These are phyloP conservation scores for Naganishia antarctica DNA, from an alignment of 768 basidiomycete genomes.

Conservation along the genomic window DNA sequence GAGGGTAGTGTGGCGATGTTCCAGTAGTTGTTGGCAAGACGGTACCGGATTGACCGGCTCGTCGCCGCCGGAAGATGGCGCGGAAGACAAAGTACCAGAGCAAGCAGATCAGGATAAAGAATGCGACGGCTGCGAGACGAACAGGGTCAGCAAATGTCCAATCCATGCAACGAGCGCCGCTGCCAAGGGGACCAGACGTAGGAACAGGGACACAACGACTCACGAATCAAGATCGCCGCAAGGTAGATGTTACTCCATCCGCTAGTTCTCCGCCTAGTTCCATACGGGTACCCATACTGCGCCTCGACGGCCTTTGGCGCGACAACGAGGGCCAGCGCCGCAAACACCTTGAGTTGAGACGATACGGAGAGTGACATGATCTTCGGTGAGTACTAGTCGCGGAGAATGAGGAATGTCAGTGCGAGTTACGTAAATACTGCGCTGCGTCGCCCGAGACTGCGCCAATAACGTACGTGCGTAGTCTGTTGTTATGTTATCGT, in stretches of 20 bases:
- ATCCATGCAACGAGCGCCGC: no score
- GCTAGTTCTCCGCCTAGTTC: neutral
- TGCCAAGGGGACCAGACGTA: no score
- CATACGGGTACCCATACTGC: slow-evolving; percentile 16
- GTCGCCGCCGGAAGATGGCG: slow-evolving; percentile 1
- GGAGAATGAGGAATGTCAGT: no score
- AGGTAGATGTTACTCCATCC: slow-evolving; percentile 10
- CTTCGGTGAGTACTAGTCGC: neutral
- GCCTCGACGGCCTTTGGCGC: slow-evolving; percentile 1
- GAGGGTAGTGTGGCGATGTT: slow-evolving; percentile 6
- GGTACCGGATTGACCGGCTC: neutral
- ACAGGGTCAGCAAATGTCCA: neutral
- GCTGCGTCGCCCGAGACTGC: no score
- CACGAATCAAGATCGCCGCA: slow-evolving; percentile 18
- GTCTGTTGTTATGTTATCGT: no score
- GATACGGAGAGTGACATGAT: neutral
- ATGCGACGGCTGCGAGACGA: neutral
- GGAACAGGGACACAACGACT: neutral
- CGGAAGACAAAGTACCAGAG: slow-evolving; percentile 10
- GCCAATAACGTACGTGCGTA: no score
- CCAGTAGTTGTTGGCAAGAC: neutral
- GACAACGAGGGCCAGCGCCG: neutral
- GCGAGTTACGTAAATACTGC: no score
- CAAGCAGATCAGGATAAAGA: neutral
- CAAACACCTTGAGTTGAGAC: neutral